These are phyloP conservation scores for Cryptosporidium baileyi DNA, from an alignment of 169 alveolate species.

Conservation along the genomic window DNA sequence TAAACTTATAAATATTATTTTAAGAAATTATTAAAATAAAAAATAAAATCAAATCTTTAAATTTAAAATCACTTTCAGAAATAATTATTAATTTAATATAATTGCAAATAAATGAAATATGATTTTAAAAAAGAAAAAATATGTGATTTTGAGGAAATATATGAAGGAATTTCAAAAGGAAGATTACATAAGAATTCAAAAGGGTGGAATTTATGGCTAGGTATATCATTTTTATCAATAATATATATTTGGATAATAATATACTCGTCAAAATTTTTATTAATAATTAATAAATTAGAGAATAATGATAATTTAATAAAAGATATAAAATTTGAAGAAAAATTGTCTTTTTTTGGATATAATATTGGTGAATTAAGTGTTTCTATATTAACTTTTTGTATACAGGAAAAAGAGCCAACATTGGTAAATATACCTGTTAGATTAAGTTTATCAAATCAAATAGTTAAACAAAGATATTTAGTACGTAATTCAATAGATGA, in stretches of 20 bases:
- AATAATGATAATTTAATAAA: background rate
- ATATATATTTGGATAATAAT: conserved; percentile 15
- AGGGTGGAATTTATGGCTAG: conserved; percentile 55
- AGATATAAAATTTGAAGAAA: conserved; percentile 6
- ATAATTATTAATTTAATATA: background rate
- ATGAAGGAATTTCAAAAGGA: conserved; percentile 15
- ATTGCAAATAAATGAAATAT: background rate
- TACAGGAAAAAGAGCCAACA: conserved; percentile 5
- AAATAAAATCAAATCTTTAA: too few relatives aligned
- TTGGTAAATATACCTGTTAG: conserved; percentile 40
- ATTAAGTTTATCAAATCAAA: conserved; percentile 29
- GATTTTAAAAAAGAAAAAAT: background rate
- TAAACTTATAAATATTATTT: background rate
- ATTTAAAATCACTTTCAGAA: too few relatives aligned
- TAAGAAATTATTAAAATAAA: background rate
- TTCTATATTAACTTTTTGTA: conserved; percentile 45
- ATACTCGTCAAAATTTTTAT: conserved; percentile 5
- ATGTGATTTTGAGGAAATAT: conserved; percentile 1
- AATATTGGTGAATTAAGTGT: conserved; percentile 19
- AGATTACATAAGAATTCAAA: background rate
- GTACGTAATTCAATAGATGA: conserved; percentile 37
- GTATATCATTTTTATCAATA: background rate
- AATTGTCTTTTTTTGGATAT: conserved; percentile 14
- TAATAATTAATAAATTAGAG: background rate
- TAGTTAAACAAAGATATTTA: conserved; percentile 40